Evolutionary conservation across 352 stramenopile genomes (phyloP).

Genomic region (Nothophytophthora sp.): DNA sequence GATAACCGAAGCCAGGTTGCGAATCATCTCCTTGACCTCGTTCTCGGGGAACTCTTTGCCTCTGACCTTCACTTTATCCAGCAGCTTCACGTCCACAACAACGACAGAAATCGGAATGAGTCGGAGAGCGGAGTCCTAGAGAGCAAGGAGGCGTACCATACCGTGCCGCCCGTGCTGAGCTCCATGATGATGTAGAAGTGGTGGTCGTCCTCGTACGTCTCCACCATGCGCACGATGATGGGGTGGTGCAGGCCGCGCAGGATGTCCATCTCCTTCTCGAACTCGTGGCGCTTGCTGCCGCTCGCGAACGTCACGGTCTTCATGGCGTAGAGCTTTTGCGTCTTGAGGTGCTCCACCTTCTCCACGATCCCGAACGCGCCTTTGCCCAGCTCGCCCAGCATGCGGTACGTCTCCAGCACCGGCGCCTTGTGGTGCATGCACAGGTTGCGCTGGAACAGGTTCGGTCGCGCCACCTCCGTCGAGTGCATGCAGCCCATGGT

Average conservation of each 20-base stretch:
- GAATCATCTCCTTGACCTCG: slow-evolving; percentile 56
- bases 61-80: slow-evolving; percentile 58
- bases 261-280: slow-evolving; percentile 82
- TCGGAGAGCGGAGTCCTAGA: too few relatives aligned
- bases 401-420: slow-evolving; percentile 44
- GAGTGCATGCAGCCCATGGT: slow-evolving; percentile 75
- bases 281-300: slow-evolving; percentile 63
- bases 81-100: slow-evolving; percentile 29
- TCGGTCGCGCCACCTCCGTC: slow-evolving; percentile 44
- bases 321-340: slow-evolving; percentile 72
- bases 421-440: slow-evolving; percentile 71
- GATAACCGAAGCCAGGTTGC: slow-evolving; percentile 70
- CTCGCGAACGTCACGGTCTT: slow-evolving; percentile 74
- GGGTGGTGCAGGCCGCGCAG: slow-evolving; percentile 74
- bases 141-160: too few relatives aligned
- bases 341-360: slow-evolving; percentile 70
- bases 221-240: slow-evolving; percentile 80
- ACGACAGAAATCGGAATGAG: neutral
- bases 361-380: slow-evolving; percentile 79
- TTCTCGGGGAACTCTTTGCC: slow-evolving; percentile 53
- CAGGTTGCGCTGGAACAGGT: slow-evolving; percentile 81
- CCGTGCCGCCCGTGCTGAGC: slow-evolving; percentile 64
- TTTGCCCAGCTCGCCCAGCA: slow-evolving; percentile 59
- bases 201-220: slow-evolving; percentile 75
- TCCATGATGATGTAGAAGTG: slow-evolving; percentile 91